Percentiles rank a stretch among this genome's conserved stretches.
phyloP scores from a whole-genome alignment of 2,329 filamentous ascomycete species.

The Diaporthe citrichinensis region DNA sequence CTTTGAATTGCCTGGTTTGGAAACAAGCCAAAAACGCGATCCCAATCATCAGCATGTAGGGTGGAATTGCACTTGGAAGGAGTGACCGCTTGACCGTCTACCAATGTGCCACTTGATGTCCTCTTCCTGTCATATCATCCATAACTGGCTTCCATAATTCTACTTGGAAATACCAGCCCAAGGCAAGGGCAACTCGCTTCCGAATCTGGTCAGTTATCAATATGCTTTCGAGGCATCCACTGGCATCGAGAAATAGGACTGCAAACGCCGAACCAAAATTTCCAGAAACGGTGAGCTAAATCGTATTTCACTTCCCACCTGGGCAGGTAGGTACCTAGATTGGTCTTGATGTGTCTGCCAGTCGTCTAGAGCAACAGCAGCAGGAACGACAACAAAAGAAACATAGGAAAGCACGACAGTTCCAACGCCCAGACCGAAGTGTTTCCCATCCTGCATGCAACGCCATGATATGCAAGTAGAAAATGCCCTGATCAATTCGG shows the following conservation, averaged over 20 bases:
- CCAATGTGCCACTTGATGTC: background rate
- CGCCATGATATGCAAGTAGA: constrained; percentile 37
- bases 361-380: background rate
- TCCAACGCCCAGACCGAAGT: constrained; percentile 30
- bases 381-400: background rate
- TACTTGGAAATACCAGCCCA: background rate
- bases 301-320: too few species aligned
- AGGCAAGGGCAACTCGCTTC: background rate
- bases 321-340: background rate
- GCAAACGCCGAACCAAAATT: too few species aligned
- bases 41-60: background rate
- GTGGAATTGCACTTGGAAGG: background rate
- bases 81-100: background rate
- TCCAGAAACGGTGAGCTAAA: background rate
- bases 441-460: constrained; percentile 35
- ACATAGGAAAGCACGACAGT: constrained; percentile 20
- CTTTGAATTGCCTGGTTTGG: background rate
- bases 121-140: background rate
- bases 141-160: background rate
- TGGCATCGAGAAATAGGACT: background rate
- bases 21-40: background rate
- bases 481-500: background rate
- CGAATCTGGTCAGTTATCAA: background rate
- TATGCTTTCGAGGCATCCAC: background rate
- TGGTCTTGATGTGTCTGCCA: background rate